phyloP scores from a whole-genome alignment of 129 eudicot species.

The Chrysanthemum makinoi region DNA sequence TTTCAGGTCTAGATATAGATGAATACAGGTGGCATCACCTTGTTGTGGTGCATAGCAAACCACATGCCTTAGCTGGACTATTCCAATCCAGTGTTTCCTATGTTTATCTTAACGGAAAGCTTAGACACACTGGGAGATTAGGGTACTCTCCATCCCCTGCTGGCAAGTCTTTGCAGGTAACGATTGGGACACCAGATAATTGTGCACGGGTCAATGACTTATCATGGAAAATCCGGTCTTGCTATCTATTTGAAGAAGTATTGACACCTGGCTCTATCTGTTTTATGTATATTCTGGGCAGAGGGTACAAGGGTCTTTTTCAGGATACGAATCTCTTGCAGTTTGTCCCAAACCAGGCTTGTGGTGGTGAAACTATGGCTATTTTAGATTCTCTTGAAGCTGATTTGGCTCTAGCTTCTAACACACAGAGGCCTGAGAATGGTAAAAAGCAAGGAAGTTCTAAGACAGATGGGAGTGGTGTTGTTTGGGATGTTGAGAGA shows the following conservation, averaged over 20 bases:
- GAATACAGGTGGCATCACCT: constrained; percentile 98
- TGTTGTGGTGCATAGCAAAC: constrained; percentile 93
- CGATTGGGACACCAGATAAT: constrained; percentile 77
- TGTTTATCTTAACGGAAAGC: constrained; percentile 86
- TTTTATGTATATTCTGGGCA: constrained; percentile 91
- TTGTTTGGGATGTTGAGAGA: constrained; percentile 93
- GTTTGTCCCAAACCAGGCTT: constrained; percentile 91
- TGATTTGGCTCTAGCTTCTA: constrained; percentile 62
- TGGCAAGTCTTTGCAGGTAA: constrained; percentile 88
- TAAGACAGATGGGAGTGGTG: constrained; percentile 74
- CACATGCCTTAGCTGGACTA: constrained; percentile 94
- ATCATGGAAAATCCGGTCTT: constrained; percentile 85
- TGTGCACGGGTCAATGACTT: constrained; percentile 70
- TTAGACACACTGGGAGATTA: constrained; percentile 85
- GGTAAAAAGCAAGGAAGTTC: constrained; percentile 51
- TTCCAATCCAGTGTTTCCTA: constrained; percentile 94
- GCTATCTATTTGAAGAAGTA: constrained; percentile 94
- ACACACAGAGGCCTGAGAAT: constrained; percentile 61
- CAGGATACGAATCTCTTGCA: constrained; percentile 88
- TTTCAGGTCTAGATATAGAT: constrained; percentile 78
- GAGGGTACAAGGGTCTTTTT: constrained; percentile 96
- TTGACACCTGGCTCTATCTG: constrained; percentile 86
- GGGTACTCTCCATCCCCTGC: constrained; percentile 95
- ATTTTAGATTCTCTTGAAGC: constrained; percentile 84
- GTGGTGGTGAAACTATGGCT: constrained; percentile 97